phyloP scores from a whole-genome alignment of 2,329 filamentous ascomycete species.

The Geosmithia putterillii region DNA sequence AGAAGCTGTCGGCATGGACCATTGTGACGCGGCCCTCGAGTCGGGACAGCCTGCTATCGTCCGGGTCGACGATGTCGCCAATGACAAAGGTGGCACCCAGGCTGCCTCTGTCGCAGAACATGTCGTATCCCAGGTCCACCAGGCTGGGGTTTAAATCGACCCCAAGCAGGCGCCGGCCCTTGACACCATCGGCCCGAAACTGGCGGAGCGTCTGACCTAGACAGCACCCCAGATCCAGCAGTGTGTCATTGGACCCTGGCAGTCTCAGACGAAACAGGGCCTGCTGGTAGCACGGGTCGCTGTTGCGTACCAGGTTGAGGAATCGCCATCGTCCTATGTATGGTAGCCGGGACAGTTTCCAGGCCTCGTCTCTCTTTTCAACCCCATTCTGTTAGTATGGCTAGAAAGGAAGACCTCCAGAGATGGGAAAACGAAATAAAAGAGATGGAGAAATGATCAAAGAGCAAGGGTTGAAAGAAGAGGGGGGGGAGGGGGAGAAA shows the following conservation, averaged over 20 bases:
- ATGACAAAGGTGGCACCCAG: slow-evolving; percentile 34
- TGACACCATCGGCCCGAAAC: slow-evolving; percentile 35
- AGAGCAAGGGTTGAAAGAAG: no score
- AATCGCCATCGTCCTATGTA: slow-evolving; percentile 39
- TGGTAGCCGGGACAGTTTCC: slow-evolving; percentile 29
- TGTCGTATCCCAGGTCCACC: slow-evolving; percentile 46
- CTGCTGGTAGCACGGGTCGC: slow-evolving; percentile 28
- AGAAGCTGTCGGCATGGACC: slow-evolving; percentile 36
- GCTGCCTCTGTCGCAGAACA: slow-evolving; percentile 46
- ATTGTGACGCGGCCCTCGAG: slow-evolving; percentile 30
- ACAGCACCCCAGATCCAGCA: slow-evolving; percentile 38
- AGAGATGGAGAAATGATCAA: no score
- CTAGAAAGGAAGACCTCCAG: no score
- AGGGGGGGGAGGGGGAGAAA: neutral
- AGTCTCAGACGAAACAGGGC: slow-evolving; percentile 27
- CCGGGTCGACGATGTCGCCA: slow-evolving; percentile 34
- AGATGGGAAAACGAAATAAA: no score
- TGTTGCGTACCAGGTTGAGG: slow-evolving; percentile 25
- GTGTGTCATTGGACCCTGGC: slow-evolving; percentile 21
- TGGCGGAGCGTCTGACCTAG: slow-evolving; percentile 38
- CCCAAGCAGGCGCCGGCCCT: slow-evolving; percentile 33
- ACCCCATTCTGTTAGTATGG: neutral
- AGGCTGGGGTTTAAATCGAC: slow-evolving; percentile 36
- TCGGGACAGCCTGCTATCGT: slow-evolving; percentile 18
- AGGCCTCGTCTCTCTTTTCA: slow-evolving; percentile 29